Base-by-base conservation (phyloP, 257 asterid genomes). In the Thymus quinquecostatus region DNA sequence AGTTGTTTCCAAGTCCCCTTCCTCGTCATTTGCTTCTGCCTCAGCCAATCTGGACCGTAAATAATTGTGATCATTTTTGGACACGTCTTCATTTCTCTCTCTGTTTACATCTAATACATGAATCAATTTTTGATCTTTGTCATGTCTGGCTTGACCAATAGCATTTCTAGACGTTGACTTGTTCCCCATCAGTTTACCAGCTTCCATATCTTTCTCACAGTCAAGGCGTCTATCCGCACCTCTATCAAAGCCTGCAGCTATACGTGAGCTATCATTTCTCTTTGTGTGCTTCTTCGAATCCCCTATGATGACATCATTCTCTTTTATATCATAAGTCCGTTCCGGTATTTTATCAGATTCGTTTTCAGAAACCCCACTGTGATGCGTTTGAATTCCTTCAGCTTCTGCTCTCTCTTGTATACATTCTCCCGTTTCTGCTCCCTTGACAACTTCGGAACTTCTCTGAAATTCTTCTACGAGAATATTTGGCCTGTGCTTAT, bases 301-400 rank as follows among this genome's bases (percentile, higher is more conserved):
- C 38, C 66, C 30, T 41, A 77, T 65, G 64, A 48, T 61, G 69
- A 70, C 45, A 45, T 57, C 78, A 38, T 68, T 51, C 68, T 73
- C 81, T 51, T 75, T 74, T 32, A 40, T 67, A 73, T 66, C 75
- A 63, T 56, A 65, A 65, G 75, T 74, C 74, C 72, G 76, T 38
- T 70, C 83, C n/a, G 43, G 58, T 59, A 14, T 48, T 66, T 44
- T 78, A 56, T 60, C 73, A 40, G 65, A 55, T 66, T 74, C 78
- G 56, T 77, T 74, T 40, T 64, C 77, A 58, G 76, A 62, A 70
- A 9, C 64, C 68, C 73, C 86, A 50, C 51, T 43, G 41, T 55
- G 74, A 54, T 79, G 84, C 72, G 78, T 60, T 77, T 74, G 54
- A 63, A 66, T 76, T 69, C 72, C 84, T 64, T 82, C 86, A 74